Conservation (phyloP, 192 early-diverging fungal genomes). For the Gonapodya sp. region DNA sequence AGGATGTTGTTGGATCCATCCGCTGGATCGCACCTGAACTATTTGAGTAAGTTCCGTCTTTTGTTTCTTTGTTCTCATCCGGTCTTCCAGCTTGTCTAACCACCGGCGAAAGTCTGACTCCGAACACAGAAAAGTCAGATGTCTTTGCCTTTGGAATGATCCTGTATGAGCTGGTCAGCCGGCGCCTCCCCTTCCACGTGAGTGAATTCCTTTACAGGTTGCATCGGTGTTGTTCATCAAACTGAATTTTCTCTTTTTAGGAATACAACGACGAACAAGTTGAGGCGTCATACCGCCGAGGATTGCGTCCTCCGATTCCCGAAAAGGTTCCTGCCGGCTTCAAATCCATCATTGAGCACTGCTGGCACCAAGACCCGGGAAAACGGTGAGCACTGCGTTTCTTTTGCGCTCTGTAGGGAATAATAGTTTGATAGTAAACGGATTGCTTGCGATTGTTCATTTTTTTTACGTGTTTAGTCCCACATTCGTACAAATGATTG, state of each 20-base stretch:
- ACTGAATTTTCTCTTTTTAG: no score
- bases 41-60: neutral
- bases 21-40: neutral
- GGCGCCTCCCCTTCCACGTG: neutral
- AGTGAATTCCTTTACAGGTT: no score
- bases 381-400: neutral
- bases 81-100: neutral
- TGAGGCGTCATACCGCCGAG: neutral
- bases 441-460: no score
- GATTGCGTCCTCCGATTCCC: neutral
- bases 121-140: neutral
- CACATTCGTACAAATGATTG: neutral
- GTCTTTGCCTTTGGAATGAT: neutral
- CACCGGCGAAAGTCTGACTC: neutral
- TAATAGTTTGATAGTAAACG: neutral
- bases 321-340: slow-evolving; percentile 3
- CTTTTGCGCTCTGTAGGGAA: neutral
- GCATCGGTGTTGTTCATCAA: no score
- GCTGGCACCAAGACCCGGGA: neutral
- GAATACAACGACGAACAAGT: neutral
- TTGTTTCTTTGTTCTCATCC: neutral
- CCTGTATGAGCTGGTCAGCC: neutral
- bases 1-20: neutral
- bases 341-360: neutral
- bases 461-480: neutral